Evolutionary conservation across 768 basidiomycete species (phyloP).

Genomic region (Mycena metata): DNA sequence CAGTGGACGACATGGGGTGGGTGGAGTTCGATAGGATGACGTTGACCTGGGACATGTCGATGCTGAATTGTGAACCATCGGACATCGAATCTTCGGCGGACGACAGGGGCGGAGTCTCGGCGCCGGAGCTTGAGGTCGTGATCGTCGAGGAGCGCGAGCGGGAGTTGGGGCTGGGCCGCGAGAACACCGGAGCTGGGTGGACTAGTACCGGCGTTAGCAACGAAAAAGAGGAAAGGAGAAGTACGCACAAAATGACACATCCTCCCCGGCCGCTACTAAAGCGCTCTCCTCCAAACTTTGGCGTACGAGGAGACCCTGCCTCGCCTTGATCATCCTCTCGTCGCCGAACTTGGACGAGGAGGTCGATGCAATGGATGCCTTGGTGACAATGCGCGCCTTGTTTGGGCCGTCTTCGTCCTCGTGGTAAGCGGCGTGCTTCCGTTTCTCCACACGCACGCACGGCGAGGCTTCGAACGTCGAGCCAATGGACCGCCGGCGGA

Average conservation of each 20-base stretch:
- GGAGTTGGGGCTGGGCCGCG: constrained; percentile 63
- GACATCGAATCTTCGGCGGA: constrained; percentile 76
- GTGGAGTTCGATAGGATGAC: constrained; percentile 67
- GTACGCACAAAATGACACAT: constrained; percentile 65
- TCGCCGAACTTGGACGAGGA: constrained; percentile 74
- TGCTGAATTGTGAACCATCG: constrained; percentile 82
- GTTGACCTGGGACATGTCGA: constrained; percentile 77
- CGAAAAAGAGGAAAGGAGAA: neutral
- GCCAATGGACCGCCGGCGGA: constrained; percentile 76
- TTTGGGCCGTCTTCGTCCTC: constrained; percentile 56
- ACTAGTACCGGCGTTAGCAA: constrained; percentile 49
- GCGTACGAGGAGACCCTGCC: constrained; percentile 71
- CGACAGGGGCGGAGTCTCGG: constrained; percentile 79
- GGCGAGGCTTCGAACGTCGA: constrained; percentile 80
- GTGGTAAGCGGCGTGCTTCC: constrained; percentile 64
- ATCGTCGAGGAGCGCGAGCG: constrained; percentile 79
- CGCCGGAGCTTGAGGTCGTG: constrained; percentile 73
- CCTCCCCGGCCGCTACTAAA: constrained; percentile 77
- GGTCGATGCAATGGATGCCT: constrained; percentile 77
- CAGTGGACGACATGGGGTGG: constrained; percentile 60
- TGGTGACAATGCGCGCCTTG: constrained; percentile 67
- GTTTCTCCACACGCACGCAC: constrained; percentile 74
- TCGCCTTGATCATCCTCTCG: constrained; percentile 77
- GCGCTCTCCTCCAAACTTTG: constrained; percentile 78
- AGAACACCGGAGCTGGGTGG: constrained; percentile 68